These are phyloP conservation scores for Albatrellus ellisii DNA, from an alignment of 768 basidiomycete genomes.

Conservation along the genomic window DNA sequence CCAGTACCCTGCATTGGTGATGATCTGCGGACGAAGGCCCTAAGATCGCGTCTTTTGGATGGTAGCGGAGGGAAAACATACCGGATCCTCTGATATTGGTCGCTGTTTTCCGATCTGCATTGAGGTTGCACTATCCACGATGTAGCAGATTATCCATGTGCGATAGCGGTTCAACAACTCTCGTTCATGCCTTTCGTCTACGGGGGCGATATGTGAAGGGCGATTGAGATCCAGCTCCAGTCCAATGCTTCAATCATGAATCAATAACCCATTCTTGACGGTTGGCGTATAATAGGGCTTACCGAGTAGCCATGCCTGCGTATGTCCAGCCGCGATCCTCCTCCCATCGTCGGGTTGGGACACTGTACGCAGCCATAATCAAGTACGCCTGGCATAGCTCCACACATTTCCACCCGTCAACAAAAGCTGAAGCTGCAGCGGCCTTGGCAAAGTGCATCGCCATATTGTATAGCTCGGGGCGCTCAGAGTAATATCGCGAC, in stretches of 20 bases:
- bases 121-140: constrained; percentile 63
- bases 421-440: constrained; percentile 42
- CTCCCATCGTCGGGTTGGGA: constrained; percentile 49
- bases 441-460: constrained; percentile 53
- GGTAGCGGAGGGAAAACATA: constrained; percentile 27
- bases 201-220: constrained; percentile 25
- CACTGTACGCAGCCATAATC: constrained; percentile 48
- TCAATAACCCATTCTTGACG: neutral
- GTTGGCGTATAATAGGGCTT: constrained; percentile 2
- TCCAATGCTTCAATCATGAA: constrained; percentile 36
- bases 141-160: constrained; percentile 67
- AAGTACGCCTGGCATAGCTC: constrained; percentile 73
- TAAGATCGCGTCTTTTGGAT: constrained; percentile 19
- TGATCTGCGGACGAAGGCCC: constrained; percentile 26
- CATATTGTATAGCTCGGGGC: constrained; percentile 40
- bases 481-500: constrained; percentile 45
- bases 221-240: constrained; percentile 59
- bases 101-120: constrained; percentile 66
- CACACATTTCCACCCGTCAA: constrained; percentile 51
- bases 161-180: constrained; percentile 60
- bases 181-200: constrained; percentile 40
- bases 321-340: constrained; percentile 66
- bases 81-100: constrained; percentile 54
- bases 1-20: constrained; percentile 15
- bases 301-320: constrained; percentile 61